Base-by-base conservation (phyloP, 2,329 filamentous ascomycete species). In the Simplicillium sp. region DNA sequence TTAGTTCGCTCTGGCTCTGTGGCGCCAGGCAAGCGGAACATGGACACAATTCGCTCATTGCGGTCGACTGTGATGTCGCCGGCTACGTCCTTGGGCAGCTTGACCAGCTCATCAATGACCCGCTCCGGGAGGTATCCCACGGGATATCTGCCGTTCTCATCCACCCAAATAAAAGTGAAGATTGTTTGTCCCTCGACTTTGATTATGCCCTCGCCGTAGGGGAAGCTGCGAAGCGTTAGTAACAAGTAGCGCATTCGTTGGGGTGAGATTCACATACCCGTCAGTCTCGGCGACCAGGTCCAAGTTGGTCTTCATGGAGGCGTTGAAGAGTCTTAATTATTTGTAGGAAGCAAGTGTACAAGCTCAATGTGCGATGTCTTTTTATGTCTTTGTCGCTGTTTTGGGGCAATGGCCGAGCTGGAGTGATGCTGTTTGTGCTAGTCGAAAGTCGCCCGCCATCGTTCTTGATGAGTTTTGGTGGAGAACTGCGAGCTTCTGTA, bases 141-240 rank as follows among this genome's bases (percentile, higher is more conserved):
- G 2, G 75, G 72, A 11, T 73, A 73, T 1, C 70, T 74, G 14
- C 82, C 84, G 7, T 83, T 62, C 12, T 70, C 71, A 44, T 82
- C 73, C 44, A 77, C 65, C 66, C 76, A 81, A 9, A 79, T 63
- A 11, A 83, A 64, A 13, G 85, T 79, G 55, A 80, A 86, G 47
- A 94, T 71, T 18, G 67, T 62, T 34, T 66, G 59, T 35, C 71
- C 63, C 58, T 82, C 78, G 38, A 67, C 65, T 43, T 71, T 57
- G 9, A 76, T 71, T 48, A 81, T 67, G 41, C 80, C 68, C 41
- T 82, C 70, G 42, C 74, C 71, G 62, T 94, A 87, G 1, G 88
- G 88, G 54, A 94, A 94, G 54, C 85, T 90, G 52, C 5, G 8
- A 25, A 4, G 15, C 3, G 17, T 41, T n/a, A 31, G 29, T 18